Evolutionary conservation across 1,284 basidiomycete genomes (phyloP).

Genomic region (Phylloboletellus chloephorus): DNA sequence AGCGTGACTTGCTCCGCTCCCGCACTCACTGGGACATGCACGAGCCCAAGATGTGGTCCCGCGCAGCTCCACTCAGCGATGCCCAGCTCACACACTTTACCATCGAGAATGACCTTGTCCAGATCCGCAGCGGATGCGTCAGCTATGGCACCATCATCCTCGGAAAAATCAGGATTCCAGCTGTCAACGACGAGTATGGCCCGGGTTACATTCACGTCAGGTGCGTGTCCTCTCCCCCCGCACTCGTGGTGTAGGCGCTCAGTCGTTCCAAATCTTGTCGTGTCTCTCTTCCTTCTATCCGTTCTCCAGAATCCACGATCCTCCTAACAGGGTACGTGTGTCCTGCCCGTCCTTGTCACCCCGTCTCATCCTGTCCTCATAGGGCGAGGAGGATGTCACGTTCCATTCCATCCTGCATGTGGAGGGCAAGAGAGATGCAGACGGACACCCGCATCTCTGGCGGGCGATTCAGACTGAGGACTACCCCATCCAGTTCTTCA

Average conservation of each 20-base stretch:
- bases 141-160: slow-evolving; percentile 68
- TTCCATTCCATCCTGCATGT: slow-evolving; percentile 69
- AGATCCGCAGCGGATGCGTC: slow-evolving; percentile 43
- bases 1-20: slow-evolving; percentile 55
- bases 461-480: slow-evolving; percentile 57
- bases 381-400: slow-evolving; percentile 60
- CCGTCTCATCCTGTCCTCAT: slow-evolving; percentile 12
- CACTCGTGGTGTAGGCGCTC: no score
- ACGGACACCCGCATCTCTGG: slow-evolving; percentile 53
- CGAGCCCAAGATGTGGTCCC: slow-evolving; percentile 68
- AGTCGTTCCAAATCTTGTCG: no score
- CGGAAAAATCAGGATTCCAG: slow-evolving; percentile 70
- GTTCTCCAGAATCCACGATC: slow-evolving; percentile 57
- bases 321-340: slow-evolving; percentile 56
- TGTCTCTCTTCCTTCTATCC: no score
- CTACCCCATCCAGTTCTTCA: slow-evolving; percentile 66
- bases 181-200: slow-evolving; percentile 54
- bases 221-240: slow-evolving; percentile 41
- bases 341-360: slow-evolving; percentile 4
- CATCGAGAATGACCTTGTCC: slow-evolving; percentile 52
- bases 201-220: slow-evolving; percentile 68
- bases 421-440: slow-evolving; percentile 49
- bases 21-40: slow-evolving; percentile 67
- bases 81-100: slow-evolving; percentile 47
- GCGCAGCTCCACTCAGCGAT: slow-evolving; percentile 50